Evolutionary conservation across 2,329 filamentous ascomycete species (phyloP), one percentile per base, ranked within the genome.

Genomic region (Penicillium janthinellum): DNA sequence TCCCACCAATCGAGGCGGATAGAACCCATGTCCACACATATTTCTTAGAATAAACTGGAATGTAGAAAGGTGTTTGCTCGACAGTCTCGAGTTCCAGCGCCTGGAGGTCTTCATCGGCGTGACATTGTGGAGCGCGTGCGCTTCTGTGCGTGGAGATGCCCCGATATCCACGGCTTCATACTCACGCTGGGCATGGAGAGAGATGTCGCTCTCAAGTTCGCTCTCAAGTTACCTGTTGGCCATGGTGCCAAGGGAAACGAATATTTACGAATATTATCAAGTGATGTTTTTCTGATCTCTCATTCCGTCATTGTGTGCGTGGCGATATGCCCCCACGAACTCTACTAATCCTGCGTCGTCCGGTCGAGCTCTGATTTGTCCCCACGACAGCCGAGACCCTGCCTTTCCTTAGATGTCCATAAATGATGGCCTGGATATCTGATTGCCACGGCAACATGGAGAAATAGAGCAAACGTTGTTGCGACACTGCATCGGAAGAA

Each of bases 21-120:
- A 58, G 41, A 17, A 58, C 56, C 2, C 59, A 54, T 5, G 56
- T 41, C 60, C 57, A 62, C 11, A 55, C 57, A 41, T 51, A 62
- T 41, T 57, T 56, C 34, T 49, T 56, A 42, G 48, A 25, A 49
- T 60, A 25, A 37, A 41, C 20, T 50, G 53, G 38, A 45, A 52
- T 38, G 53, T 56, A 44, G 41, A 44, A 44, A 17, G 41, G 20
- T 3, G 20, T 44, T 14, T 44, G n/a, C 8, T 41, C 41, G 11
- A 44, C 20, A 44, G 22, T 10, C 41, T 44, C 41, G 4, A 44
- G 20, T 11, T 44, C 41, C 41, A 22, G 41, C 41, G 41, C 41
- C 22, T 44, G 41, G 2, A 20, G 20, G 22, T 17, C 41, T 12
- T 44, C 39, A 41, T 41, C 41, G 41, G 20, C 17, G 17, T 44